Evolutionary conservation across 208 protist species (phyloP), one percentile per base, ranked within the genome.

Genomic region (Leishmania turanica): DNA sequence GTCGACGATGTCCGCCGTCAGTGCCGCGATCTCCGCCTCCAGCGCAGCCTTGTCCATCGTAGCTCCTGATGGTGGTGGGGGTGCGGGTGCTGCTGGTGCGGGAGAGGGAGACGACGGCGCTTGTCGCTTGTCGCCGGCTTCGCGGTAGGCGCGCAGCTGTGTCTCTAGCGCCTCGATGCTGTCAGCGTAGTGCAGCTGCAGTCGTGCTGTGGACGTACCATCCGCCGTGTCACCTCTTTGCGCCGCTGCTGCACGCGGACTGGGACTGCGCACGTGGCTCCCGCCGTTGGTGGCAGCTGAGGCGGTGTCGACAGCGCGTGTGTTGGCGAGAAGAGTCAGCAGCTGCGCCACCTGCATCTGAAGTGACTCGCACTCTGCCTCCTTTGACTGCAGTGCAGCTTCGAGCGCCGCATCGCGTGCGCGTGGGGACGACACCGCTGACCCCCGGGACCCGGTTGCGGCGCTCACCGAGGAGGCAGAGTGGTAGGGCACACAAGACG

Each of bases 1-100:
- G 71, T 94, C 91, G 47, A 86, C 60, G 4, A 94, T 78, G 74
- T 88, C 89, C n/a, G 82, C 81, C 19, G 91, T 84, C 49, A 93
- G 79, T 42, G 89, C 84, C 27, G 47, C 62, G 15, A 86, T 75
- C 71, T 84, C 83, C 37, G 76, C 84, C 40, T 86, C 78, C 8
- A 81, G 27, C 7, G 47, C 53, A n/a, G 64, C 37, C 45, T n/a
- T 53, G 31, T 49, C 31, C 19, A 54, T 40, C 8, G 15, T n/a
- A 15, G 15, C 31, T 27, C 58, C 62, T 31, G 15, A 42, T 56
- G 31, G 21, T 49, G 31, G 34, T 58, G 58, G 51, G 66, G 54
- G n/a, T 21, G 49, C 24, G 6, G 71, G n/a, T 49, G 40, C 19
- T 53, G 45, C 42, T 73, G 27, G 40, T 31, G 45, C 8, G 13